A percentile compares a stretch with the other conserved stretches of the same genome.
These are phyloP conservation scores for Begonia peltatifolia DNA, from an alignment of 306 rosid species.

Conservation along the genomic window DNA sequence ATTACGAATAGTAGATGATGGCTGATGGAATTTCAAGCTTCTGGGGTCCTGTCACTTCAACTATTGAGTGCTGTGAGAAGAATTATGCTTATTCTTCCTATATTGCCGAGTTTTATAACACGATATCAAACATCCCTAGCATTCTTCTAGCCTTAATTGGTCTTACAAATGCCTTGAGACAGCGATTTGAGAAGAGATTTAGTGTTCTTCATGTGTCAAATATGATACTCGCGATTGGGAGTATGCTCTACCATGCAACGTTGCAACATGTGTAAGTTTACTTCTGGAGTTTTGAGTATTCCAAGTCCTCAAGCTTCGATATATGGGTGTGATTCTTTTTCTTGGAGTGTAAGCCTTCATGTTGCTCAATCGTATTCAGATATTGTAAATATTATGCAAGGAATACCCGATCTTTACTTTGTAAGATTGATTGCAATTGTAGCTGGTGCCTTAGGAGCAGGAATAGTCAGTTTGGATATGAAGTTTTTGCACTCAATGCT, in stretches of 20 bases:
- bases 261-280: conserved; percentile 66
- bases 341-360: no score
- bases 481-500: no score
- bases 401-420: no score
- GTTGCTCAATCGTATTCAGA: no score
- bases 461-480: no score
- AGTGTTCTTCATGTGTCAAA: conserved; percentile 78
- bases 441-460: no score
- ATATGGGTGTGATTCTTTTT: no score
- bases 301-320: no score
- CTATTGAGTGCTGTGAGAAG: conserved; percentile 68
- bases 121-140: conserved; percentile 68
- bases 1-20: conserved; percentile 27
- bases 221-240: conserved; percentile 80
- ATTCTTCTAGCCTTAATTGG: conserved; percentile 81
- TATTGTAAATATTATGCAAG: no score
- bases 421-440: no score
- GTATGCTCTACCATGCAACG: conserved; percentile 86
- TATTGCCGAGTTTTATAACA: conserved; percentile 84
- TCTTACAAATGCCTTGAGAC: conserved; percentile 62
- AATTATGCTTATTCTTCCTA: conserved; percentile 67
- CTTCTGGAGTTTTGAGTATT: background rate
- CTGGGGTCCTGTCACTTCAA: conserved; percentile 92
- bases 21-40: conserved; percentile 53
- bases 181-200: conserved; percentile 93